Evolutionary conservation across 352 stramenopile species (phyloP), one percentile per base, ranked within the genome.

Genomic region (Phytophthora macrochlamydospora): DNA sequence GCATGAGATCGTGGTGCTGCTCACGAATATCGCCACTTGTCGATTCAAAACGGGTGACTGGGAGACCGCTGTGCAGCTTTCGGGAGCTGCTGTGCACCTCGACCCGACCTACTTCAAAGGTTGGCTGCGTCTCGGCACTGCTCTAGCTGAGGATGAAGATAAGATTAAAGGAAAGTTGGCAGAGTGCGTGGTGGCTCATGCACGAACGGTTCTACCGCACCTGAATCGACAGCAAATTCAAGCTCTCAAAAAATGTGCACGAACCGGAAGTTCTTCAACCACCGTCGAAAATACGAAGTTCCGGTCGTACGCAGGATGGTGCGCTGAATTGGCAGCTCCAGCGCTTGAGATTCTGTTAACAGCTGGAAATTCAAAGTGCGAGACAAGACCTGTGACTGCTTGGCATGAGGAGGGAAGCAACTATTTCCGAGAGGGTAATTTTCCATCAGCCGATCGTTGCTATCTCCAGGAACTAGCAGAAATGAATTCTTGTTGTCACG

Each of bases 1-100:
- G 33, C 28, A 30, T 35, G 28, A 37, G 6, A 49, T 70, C 11
- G 69, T 54, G 2, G 29, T 76, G 40, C 29, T 76, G 43, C 55
- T 73, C 0, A 64, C 48, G 42, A 73, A 76, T 45, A 35, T 76
- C 6, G 59, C 64, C 1, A 59, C 56, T 0, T 76, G 69, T 31
- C 59, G 59, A 14, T 69, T 64, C 44, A 67, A 74, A 37, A 38
- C 33, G 35, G 45, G 46, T 4, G 63, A 76, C 42, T 72, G 59
- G 3, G 6, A 1, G 12, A 29, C 35, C n/a, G 57, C 62, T 8
- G 62, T 67, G 14, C 67, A 67, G 24, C 57, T 75, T 48, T 57
- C 62, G 6, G 69, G 69, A 0, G 64, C 51, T 5, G 67, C 62
- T 7, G 62, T 43, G 8, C 62, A 72, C 33, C 54, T 75, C 1